phyloP scores from a whole-genome alignment of 2,329 filamentous ascomycete species.

The Sporothrix dimorphospora region DNA sequence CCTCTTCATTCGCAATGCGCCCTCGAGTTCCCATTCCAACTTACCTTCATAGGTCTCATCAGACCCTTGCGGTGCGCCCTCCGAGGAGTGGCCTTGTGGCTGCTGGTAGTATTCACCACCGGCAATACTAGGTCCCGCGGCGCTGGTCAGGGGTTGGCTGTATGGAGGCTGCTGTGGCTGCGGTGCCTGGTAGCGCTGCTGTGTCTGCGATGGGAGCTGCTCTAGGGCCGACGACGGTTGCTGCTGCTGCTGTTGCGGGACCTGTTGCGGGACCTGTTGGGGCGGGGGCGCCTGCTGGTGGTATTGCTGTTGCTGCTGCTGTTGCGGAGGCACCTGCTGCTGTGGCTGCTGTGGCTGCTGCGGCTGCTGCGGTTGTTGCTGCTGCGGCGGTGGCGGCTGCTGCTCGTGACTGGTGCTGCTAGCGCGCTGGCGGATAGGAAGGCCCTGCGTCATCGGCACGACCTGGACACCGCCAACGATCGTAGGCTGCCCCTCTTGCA shows the following conservation, averaged over 20 bases:
- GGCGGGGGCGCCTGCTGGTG: slow-evolving; percentile 34
- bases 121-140: not conserved
- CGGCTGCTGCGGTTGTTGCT: slow-evolving; percentile 37
- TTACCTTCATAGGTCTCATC: slow-evolving; percentile 28
- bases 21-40: not conserved
- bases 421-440: slow-evolving; percentile 57
- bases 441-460: slow-evolving; percentile 82
- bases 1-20: not conserved
- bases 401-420: slow-evolving; percentile 46
- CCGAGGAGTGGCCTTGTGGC: not conserved
- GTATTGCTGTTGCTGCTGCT: slow-evolving; percentile 29
- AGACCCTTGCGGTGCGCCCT: slow-evolving; percentile 8
- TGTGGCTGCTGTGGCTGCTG: slow-evolving; percentile 38
- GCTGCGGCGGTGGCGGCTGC: slow-evolving; percentile 41
- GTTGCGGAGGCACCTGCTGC: slow-evolving; percentile 18
- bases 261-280: slow-evolving; percentile 22
- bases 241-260: slow-evolving; percentile 27
- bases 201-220: slow-evolving; percentile 32
- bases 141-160: not conserved
- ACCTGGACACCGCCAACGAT: slow-evolving; percentile 93
- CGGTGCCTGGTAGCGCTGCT: slow-evolving; percentile 21
- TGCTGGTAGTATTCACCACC: slow-evolving; percentile 25
- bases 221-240: slow-evolving; percentile 22
- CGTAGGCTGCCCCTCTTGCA: slow-evolving; percentile 85
- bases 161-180: slow-evolving; percentile 19